Evolutionary conservation across 176 grass and related monocot species (phyloP), one percentile per base, ranked within the genome.

Genomic region (Avena sativa): DNA sequence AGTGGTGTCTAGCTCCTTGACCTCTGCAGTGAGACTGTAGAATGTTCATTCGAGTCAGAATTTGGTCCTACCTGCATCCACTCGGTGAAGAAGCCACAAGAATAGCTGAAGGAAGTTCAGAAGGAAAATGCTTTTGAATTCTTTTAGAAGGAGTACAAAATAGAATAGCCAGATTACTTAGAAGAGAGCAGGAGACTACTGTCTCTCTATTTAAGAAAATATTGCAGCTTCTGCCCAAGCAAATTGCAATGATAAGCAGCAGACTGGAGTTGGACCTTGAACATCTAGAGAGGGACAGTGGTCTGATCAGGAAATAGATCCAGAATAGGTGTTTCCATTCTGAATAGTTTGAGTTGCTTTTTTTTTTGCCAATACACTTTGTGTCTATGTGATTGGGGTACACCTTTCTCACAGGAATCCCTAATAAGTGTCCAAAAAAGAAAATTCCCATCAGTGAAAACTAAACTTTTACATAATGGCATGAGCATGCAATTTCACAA

Each of bases 1-100:
- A 26, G 21, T 63, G 60, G 21, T 62, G 23, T 28, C 61, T 28
- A 47, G 66, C 66, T 84, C 40, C 17, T 89, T 21, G 79, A 92
- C 49, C 48, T 83, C 48, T 79, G 79, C 74, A 74, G 12, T 51
- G 34, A 30, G 63, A 51, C 46, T 55, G 0, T 19, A 38, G 48
- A 36, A 58, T 28, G 64, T 66, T 52, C 6, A 16, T 59, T 48
- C 71, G 71, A 52, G 57, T 20, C 19, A 80, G 83, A 65, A 23
- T 60, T 49, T 32, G 59, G 32, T 71, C 78, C 74, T 52, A 14
- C 48, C 23, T 81, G 74, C 15, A 57, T 84, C 64, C 74, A 47
- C 20, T 55, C 76, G n/a, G 43, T 48, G 5, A 61, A 50, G 9
- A 89, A 74, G 51, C 52, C 52, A 7, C 38, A 49, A 11, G 82